A percentile compares a stretch with the other conserved stretches of the same genome.
Evolutionary conservation across 345 rosid species (phyloP).

Genomic region (Hirschfeldia incana): DNA sequence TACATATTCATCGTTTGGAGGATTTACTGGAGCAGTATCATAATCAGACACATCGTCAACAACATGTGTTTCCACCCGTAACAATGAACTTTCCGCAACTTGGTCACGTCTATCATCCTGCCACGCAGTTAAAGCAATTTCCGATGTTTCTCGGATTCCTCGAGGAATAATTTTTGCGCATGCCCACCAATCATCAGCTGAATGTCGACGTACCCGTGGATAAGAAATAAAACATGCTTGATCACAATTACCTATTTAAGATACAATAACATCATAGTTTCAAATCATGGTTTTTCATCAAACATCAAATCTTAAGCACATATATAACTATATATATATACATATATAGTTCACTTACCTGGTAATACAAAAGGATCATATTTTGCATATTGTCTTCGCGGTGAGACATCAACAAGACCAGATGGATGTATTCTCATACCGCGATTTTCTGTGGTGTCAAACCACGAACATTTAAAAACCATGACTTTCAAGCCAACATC

Average conservation of each 20-base stretch:
- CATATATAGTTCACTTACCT: neutral
- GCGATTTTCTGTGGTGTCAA: neutral
- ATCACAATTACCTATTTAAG: neutral
- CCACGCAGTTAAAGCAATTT: neutral
- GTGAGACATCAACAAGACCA: neutral
- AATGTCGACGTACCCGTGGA: neutral
- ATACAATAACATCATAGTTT: neutral
- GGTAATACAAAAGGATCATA: neutral
- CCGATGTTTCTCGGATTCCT: neutral
- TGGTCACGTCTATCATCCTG: neutral
- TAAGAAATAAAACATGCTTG: neutral
- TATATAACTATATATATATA: too few relatives aligned
- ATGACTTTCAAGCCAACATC: neutral
- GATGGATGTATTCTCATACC: neutral
- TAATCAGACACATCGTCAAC: neutral
- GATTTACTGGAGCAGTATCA: neutral
- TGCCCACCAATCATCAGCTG: neutral
- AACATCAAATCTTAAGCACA: neutral
- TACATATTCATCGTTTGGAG: neutral
- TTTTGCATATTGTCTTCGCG: neutral
- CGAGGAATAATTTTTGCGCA: neutral
- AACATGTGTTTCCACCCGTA: neutral
- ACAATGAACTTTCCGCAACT: too few relatives aligned
- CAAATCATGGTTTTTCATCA: neutral
- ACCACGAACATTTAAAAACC: neutral